phyloP scores from a whole-genome alignment of 768 basidiomycete genomes.

The Suillus weaverae region DNA sequence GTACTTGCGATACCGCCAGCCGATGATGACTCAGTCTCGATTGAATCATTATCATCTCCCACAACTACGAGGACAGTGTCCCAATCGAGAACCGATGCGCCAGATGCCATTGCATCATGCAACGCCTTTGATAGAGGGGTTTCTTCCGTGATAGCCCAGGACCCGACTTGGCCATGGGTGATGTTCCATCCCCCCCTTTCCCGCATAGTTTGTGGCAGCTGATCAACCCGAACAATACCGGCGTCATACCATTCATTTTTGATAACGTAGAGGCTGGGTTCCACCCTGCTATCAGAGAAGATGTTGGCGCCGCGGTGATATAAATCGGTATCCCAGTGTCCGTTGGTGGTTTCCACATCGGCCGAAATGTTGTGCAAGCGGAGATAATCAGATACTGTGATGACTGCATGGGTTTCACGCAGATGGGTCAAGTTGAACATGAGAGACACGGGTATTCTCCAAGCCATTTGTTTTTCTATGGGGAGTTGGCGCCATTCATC shows the following conservation, averaged over 20 bases:
- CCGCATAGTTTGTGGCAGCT: slow-evolving; percentile 32
- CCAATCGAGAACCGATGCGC: slow-evolving; percentile 28
- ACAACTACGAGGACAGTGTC: slow-evolving; percentile 20
- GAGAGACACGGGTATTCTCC: slow-evolving; percentile 33
- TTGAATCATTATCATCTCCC: slow-evolving; percentile 17
- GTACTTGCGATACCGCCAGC: slow-evolving; percentile 32
- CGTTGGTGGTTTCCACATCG: slow-evolving; percentile 35
- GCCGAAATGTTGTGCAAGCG: slow-evolving; percentile 38
- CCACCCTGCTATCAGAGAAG: slow-evolving; percentile 12
- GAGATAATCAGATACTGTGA: slow-evolving; percentile 44
- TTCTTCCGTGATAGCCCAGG: slow-evolving; percentile 16
- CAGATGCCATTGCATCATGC: slow-evolving; percentile 10
- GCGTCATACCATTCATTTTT: slow-evolving; percentile 42
- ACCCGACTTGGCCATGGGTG: slow-evolving; percentile 19
- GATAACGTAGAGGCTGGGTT: slow-evolving; percentile 33
- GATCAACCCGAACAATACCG: slow-evolving; percentile 37
- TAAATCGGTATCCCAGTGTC: slow-evolving; percentile 35
- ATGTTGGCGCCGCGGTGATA: slow-evolving; percentile 31
- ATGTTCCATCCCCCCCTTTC: slow-evolving; percentile 32
- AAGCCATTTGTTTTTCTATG: slow-evolving; percentile 36
- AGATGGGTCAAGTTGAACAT: slow-evolving; percentile 48
- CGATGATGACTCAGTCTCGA: slow-evolving; percentile 19
- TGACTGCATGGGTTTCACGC: slow-evolving; percentile 35
- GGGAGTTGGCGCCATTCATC: slow-evolving; percentile 44
- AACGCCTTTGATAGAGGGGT: slow-evolving; percentile 19